A percentile compares a stretch with the other conserved stretches of the same genome.
Conservation (phyloP, 306 rosid species). For the Quercus bicolor region DNA sequence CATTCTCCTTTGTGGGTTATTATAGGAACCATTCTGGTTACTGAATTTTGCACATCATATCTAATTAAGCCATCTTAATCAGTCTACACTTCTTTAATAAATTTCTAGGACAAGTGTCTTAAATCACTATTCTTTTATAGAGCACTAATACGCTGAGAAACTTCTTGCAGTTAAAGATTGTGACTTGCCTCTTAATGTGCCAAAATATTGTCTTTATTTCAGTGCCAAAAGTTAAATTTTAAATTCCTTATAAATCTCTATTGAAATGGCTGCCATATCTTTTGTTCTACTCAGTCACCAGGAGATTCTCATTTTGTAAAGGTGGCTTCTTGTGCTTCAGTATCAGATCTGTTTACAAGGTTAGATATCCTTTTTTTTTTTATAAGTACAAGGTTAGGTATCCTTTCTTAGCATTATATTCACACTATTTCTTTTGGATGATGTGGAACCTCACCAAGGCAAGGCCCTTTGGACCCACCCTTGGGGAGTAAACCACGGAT, state of each 20-base stretch:
- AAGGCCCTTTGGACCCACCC: too few species aligned
- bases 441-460: too few species aligned
- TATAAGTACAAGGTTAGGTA: constrained; percentile 47
- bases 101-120: not conserved
- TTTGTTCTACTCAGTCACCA: constrained; percentile 43
- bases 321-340: constrained; percentile 74
- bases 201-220: not conserved
- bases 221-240: constrained; percentile 9
- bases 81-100: not conserved
- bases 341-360: constrained; percentile 77
- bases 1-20: not conserved
- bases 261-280: constrained; percentile 21
- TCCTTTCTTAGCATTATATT: not conserved
- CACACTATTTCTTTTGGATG: too few species aligned
- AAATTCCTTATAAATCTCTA: not conserved
- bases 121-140: not conserved
- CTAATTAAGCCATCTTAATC: not conserved
- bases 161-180: not conserved
- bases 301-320: constrained; percentile 57
- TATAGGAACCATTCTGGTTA: not conserved
- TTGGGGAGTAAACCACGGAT: too few species aligned
- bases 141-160: not conserved
- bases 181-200: constrained; percentile 5
- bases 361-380: constrained; percentile 28
- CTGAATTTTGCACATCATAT: not conserved